Evolutionary conservation across 1,139 yeast genomes (phyloP).

Genomic region (Geotrichum histeridarum): DNA sequence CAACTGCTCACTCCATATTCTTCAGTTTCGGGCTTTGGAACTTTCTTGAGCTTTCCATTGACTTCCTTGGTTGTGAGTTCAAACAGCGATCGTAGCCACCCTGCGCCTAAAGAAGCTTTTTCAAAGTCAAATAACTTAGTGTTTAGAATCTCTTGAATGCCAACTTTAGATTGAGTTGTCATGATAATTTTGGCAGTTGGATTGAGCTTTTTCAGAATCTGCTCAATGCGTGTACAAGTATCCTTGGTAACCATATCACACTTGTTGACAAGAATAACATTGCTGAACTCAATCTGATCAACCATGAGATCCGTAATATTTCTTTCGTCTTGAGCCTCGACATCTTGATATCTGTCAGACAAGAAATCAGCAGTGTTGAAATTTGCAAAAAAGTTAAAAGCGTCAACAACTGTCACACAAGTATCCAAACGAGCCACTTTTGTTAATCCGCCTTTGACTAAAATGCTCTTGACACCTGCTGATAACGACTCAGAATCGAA

Average conservation of each 20-base stretch:
- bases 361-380: slow-evolving; percentile 45
- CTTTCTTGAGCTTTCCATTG: slow-evolving; percentile 27
- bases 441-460: slow-evolving; percentile 41
- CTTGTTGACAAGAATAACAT: slow-evolving; percentile 44
- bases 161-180: slow-evolving; percentile 41
- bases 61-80: slow-evolving; percentile 43
- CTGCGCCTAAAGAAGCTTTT: slow-evolving; percentile 44
- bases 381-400: slow-evolving; percentile 40
- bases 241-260: slow-evolving; percentile 32
- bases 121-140: slow-evolving; percentile 42
- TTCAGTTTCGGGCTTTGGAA: slow-evolving; percentile 37
- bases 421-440: slow-evolving; percentile 43
- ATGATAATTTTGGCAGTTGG: slow-evolving; percentile 41
- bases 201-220: slow-evolving; percentile 39
- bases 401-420: slow-evolving; percentile 47
- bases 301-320: slow-evolving; percentile 46
- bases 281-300: slow-evolving; percentile 47
- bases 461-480: slow-evolving; percentile 34
- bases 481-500: not conserved
- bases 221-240: slow-evolving; percentile 32
- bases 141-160: slow-evolving; percentile 35
- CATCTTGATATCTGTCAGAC: slow-evolving; percentile 40
- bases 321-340: slow-evolving; percentile 41
- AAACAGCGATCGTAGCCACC: slow-evolving; percentile 45
- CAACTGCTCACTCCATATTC: slow-evolving; percentile 46